Conservation (phyloP, 1,284 basidiomycete genomes). For the Trametes polyzona region DNA sequence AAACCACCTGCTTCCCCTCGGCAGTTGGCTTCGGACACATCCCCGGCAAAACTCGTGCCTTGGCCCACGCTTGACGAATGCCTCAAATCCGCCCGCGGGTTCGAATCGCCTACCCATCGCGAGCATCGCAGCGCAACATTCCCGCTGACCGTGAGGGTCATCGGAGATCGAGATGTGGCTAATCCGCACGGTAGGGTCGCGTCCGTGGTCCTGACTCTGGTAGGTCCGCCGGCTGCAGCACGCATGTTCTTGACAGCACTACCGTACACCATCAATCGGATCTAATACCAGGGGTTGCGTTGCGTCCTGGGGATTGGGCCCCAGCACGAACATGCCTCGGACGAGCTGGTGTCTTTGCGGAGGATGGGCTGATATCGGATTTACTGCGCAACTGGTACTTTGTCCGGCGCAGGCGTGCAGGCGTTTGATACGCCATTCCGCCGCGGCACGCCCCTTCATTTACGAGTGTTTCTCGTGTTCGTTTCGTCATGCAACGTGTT, state of each 20-base stretch:
- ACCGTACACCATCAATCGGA: slow-evolving; percentile 14
- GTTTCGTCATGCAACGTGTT: slow-evolving; percentile 7
- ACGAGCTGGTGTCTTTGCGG: slow-evolving; percentile 1
- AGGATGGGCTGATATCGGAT: slow-evolving; percentile 22
- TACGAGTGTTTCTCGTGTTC: slow-evolving; percentile 2
- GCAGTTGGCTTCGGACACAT: not conserved
- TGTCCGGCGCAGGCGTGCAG: slow-evolving; percentile 5
- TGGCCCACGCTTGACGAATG: not conserved
- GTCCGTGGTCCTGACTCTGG: not conserved
- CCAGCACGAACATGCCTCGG: slow-evolving; percentile 16
- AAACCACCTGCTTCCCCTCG: not conserved
- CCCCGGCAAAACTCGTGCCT: slow-evolving; percentile 2
- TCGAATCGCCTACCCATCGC: too few species aligned
- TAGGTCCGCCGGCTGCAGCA: slow-evolving; percentile 1
- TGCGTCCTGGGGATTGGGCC: slow-evolving; percentile 15
- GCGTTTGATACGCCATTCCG: slow-evolving; percentile 23
- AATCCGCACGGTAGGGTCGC: not conserved
- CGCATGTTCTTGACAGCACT: slow-evolving; percentile 2
- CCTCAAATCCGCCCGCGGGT: not conserved
- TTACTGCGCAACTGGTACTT: slow-evolving; percentile 18
- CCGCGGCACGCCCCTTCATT: slow-evolving; percentile 11
- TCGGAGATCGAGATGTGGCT: slow-evolving; percentile 4
- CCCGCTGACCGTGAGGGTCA: slow-evolving; percentile 5
- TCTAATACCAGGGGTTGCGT: not conserved
- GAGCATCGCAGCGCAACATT: not conserved